Base-by-base conservation (phyloP, 257 asterid species). In the Primulina huaijiensis region DNA sequence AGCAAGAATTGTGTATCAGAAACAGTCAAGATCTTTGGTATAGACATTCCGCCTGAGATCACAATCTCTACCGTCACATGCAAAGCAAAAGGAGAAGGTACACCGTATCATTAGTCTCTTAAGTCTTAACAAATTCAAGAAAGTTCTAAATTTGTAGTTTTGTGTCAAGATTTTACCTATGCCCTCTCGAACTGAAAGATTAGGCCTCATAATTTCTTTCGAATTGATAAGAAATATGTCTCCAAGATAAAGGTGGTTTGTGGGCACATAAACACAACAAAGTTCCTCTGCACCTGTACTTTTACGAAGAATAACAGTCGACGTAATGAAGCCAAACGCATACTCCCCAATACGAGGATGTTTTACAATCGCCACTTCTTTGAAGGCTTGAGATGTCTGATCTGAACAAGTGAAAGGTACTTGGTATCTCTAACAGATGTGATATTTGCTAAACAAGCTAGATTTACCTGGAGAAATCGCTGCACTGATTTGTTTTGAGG, bases 201-300 rank as follows among this genome's bases (percentile, higher is more conserved):
- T 77, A 14, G 94, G 92, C 77, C 94, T 82, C 90, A 86, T 85
- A 11, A 88, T 74, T 62, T 90, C 96, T 67, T 82, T 88, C 6
- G 97, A 85, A 73, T 85, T 88, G 29, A 90, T 82, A 34, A 90
- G 92, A 61, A 80, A 90, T 21, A 90, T 85, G 80, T 88, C 97
- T 64, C 96, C 96, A 21, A 90, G 90, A 73, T 90, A 90, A n/a
- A 90, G 94, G 71, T 90, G 96, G 84, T 90, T 90, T 62, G 97
- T 88, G 25, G 96, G 97, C 33, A 88, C 79, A 75, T 90, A 90
- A 66, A 90, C 92, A 61, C 96, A 87, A 70, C 92, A 88, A 17
- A 88, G 87, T 74, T 90, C 96, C 83, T 90, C 97, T 30, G 88
- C 68, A 65, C 90, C 97, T 40, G 88, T 37, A 71, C 69, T 84